A percentile compares a stretch with the other conserved stretches of the same genome.
phyloP scores from a whole-genome alignment of 2,329 filamentous ascomycete genomes.

The Dendrostoma leiphaemia region DNA sequence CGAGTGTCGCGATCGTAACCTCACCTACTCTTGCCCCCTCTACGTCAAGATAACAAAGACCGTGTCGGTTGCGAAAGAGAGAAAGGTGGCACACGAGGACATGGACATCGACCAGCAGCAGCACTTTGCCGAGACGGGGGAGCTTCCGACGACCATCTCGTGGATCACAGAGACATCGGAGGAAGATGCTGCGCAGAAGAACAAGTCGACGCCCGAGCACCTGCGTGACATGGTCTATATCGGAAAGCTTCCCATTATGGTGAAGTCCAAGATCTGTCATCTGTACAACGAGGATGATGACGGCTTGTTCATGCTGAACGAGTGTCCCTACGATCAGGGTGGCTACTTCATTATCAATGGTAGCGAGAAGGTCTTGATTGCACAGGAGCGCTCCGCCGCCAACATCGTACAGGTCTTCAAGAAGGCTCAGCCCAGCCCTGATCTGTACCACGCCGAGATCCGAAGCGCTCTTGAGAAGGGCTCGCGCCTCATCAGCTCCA shows the following conservation, averaged over 20 bases:
- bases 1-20: slow-evolving; percentile 90
- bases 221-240: slow-evolving; percentile 80
- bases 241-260: slow-evolving; percentile 95
- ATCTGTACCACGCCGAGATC: slow-evolving; percentile 92
- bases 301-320: slow-evolving; percentile 85
- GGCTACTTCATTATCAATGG: slow-evolving; percentile 99
- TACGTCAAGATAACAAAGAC: slow-evolving; percentile 87
- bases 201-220: slow-evolving; percentile 51
- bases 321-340: slow-evolving; percentile 97
- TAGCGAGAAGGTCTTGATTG: slow-evolving; percentile 96
- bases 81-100: slow-evolving; percentile 63
- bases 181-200: slow-evolving; percentile 46
- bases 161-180: slow-evolving; percentile 62
- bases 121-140: slow-evolving; percentile 53
- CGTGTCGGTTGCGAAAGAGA: slow-evolving; percentile 79
- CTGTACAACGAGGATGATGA: slow-evolving; percentile 81
- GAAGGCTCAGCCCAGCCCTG: slow-evolving; percentile 89
- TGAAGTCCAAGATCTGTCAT: slow-evolving; percentile 95
- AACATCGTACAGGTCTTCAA: slow-evolving; percentile 99
- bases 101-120: slow-evolving; percentile 64
- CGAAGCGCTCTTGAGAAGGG: slow-evolving; percentile 95
- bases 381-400: slow-evolving; percentile 93
- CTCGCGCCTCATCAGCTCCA: slow-evolving; percentile 87
- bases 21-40: slow-evolving; percentile 91
- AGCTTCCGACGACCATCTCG: slow-evolving; percentile 55